Evolutionary conservation across 371 early-diverging fungal species (phyloP).

Genomic region (Nematocida sp.): DNA sequence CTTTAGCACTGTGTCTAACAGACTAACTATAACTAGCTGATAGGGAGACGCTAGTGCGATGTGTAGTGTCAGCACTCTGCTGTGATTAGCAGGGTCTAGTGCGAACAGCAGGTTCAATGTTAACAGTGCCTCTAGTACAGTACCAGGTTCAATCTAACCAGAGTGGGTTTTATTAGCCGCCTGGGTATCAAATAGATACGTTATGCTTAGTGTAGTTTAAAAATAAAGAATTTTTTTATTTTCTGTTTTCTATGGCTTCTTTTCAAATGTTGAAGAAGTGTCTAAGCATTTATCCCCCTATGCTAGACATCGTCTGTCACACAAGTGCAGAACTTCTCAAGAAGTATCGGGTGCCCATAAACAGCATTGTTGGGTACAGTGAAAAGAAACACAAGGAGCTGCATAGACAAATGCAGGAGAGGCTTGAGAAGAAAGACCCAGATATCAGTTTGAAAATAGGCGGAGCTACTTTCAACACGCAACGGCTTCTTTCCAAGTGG

Average conservation of each 20-base stretch:
- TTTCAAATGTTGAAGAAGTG: slow-evolving; percentile 23
- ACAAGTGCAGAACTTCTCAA: background rate
- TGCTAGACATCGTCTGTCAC: slow-evolving; percentile 34
- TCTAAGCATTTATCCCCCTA: slow-evolving; percentile 45
- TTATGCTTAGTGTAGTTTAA: no score
- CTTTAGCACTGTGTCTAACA: slow-evolving; percentile 49
- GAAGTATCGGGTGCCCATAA: background rate
- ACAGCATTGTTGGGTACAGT: slow-evolving; percentile 27
- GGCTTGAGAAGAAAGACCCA: background rate
- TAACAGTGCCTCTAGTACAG: no score
- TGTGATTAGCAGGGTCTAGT: no score
- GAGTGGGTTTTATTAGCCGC: no score
- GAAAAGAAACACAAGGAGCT: slow-evolving; percentile 18
- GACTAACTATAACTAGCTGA: background rate
- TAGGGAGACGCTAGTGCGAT: background rate
- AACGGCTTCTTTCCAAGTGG: slow-evolving; percentile 39
- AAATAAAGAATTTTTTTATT: slow-evolving; percentile 28
- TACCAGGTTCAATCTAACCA: no score
- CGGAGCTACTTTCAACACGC: slow-evolving; percentile 50
- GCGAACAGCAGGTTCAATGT: no score
- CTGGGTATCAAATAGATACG: no score
- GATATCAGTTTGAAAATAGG: slow-evolving; percentile 5
- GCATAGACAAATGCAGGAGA: background rate
- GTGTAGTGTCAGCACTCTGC: no score
- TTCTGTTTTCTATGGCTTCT: slow-evolving; percentile 15